Base-by-base conservation (phyloP, 2,329 filamentous ascomycete genomes). In the Venturia asperata region DNA sequence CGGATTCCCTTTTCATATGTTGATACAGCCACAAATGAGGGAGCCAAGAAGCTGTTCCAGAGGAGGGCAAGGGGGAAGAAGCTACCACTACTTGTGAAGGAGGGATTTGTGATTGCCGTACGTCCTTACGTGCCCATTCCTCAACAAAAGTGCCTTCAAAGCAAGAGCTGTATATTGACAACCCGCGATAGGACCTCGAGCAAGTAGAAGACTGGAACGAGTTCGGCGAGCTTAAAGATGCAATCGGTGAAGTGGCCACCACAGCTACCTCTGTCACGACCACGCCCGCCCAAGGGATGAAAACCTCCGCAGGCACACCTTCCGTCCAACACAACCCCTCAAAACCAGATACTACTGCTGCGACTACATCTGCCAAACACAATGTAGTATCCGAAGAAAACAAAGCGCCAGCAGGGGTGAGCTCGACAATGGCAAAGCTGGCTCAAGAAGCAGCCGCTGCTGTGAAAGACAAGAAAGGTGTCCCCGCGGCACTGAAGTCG, bases 161-260 rank as follows among this genome's bases (percentile, higher is more conserved):
- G 63, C n/a, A 45, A 15, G 47, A 34, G 34, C 21, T 37, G 19
- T n/a, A 24, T 1, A 63, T 27, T 58, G 27, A 45, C 4, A 34
- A 6, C 13, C 21, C 55, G 19, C 41, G 15, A 19, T 52, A 97
- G 92, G 94, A 97, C 75, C 83, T 97, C 62, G 89, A 93, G 68
- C 88, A 97, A 77, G 86, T 97, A 68, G 94, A 99, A 78, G 94
- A 99, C 75, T 97, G 93, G 94, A 99, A 99, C 80, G 94, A 99
- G 76, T 97, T 95, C 77, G 92, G 92, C 77, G 93, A 97, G 78
- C 84, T 99, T 67, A 91, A 92, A 76, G 86, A 93, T 77, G 89
- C 93, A 71, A 86, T 97, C 71, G 81, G 81, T 55, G 77, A 74
- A 79, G 78, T 64, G 68, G 42, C 56, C 37, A 66, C 61, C n/a